Base-by-base conservation (phyloP, 306 rosid species). In the Alnus rubra region DNA sequence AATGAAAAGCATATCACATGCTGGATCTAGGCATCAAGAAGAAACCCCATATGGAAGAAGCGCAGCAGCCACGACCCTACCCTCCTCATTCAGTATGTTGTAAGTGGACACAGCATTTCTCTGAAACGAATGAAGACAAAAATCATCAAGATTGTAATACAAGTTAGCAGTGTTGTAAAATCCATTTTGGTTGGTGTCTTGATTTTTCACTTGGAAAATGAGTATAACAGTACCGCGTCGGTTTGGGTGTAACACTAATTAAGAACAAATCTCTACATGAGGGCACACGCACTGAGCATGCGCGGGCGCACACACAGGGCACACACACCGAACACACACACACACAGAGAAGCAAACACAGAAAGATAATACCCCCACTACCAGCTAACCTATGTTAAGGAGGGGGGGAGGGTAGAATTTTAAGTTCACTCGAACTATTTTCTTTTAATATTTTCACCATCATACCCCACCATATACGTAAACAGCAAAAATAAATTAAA, bases 41-140 rank as follows among this genome's bases (percentile, higher is more conserved):
- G 92, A 81, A 76, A 85, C 92, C 81, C 96, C 93, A 12, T 76
- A 82, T 3, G 98, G 98, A 69, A 91, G 81, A 84, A 92, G 86
- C 0, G 97, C 98, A 67, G 97, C 98, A 80, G 98, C 98, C 62
- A 92, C 98, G 31, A 92, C 80, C 70, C 98, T 88, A 76, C 98
- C 96, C 85, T 95, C 98, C 84, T 95, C 98, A 52, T 92, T 95
- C 88, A 95, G 74, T 79, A 95, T 92, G 83, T 95, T 95, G 91
- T 89, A 95, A 7, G 98, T 95, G 53, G 97, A 89, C 60, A 91
- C 59, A 0, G 98, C 97, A 19, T 95, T 95, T 79, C 93, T 92
- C 98, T 94, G 69, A 53, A 53, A 79, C 74, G 70, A 51, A n/a
- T 55, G 37, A 39, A 70, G 4, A 71, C 56, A 35, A 18, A 74